Evolutionary conservation across 2,329 filamentous ascomycete genomes (phyloP).

Genomic region (Alternaria gaisen): DNA sequence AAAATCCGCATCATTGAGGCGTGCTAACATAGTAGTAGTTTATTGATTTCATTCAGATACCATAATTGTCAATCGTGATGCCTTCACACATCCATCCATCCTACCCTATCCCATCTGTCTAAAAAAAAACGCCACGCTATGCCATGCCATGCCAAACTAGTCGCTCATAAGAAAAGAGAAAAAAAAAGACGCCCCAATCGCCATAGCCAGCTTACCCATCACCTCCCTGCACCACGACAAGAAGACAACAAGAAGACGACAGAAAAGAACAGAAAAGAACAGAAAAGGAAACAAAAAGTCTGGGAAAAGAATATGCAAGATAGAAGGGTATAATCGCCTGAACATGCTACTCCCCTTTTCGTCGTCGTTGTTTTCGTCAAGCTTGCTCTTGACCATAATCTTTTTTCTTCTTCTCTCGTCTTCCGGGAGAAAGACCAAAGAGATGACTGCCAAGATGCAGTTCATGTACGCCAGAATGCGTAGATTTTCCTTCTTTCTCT

Average conservation of each 20-base stretch:
- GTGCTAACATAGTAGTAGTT: no score
- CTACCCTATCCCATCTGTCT: no score
- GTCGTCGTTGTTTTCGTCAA: neutral
- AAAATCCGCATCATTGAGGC: no score
- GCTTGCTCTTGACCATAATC: neutral
- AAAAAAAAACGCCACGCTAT: constrained; percentile 9
- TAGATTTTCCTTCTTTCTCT: neutral
- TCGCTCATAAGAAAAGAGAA: neutral
- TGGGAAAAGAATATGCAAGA: neutral
- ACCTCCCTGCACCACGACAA: neutral
- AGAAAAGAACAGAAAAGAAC: neutral
- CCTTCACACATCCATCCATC: neutral
- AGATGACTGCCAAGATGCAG: neutral
- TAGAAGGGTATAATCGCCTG: constrained; percentile 2
- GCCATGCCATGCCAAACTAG: neutral
- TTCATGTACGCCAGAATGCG: constrained; percentile 1
- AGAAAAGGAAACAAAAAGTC: neutral
- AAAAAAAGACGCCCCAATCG: neutral
- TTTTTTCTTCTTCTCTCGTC: neutral
- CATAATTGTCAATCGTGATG: neutral
- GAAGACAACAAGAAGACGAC: neutral
- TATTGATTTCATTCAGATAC: no score
- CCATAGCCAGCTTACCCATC: neutral
- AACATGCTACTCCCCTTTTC: neutral
- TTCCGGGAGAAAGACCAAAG: neutral